Base-by-base conservation (phyloP, 495 filamentous ascomycete species). In the Pseudomonodictys pantanalensis region DNA sequence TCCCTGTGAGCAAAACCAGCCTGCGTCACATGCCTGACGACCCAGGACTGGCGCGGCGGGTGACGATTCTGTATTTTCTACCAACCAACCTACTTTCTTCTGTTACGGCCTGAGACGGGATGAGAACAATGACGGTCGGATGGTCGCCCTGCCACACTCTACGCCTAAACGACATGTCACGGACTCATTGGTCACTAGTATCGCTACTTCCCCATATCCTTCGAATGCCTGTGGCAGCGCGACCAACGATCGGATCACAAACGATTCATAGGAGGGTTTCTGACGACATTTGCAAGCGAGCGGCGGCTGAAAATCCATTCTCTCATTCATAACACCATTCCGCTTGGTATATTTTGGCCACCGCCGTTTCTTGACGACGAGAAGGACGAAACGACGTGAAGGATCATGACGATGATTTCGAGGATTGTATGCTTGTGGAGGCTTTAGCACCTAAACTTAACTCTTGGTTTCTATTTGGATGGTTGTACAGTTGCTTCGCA, bases 1-100 rank as follows among this genome's bases (percentile, higher is more conserved):
- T 66, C 63, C 58, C 58, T 62, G 63, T 58, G 60, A 60, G 11
- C 44, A 28, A 52, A 56, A 65, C 56, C 41, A 56, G 57, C 62
- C n/a, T n/a, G n/a, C n/a, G n/a, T n/a, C n/a, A 65, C 60, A 33
- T 51, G 61, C 61, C 18, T 43, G 47, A 59, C 43, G 35, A 39
- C n/a, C 32, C 24, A 51, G 51, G 45, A 44, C 43, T 43, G 38
- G 41, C 51, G 56, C 57, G 56, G 63, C 58, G 58, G 63, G 63
- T 62, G 58, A 66, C 54, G 63, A 66, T 62, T 62, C 54, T 66
- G 63, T 66, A 66, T 48, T 61, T 62, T 66, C 63, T 66, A 66
- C 53, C 15, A 57, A 24, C 46, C 30, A 28, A 44, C 33, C 56
- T 60, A 35, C 46, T 62, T 51, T 62, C 48, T 58, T 66, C n/a